Percentiles rank a stretch among this genome's conserved stretches.
phyloP scores from a whole-genome alignment of 805 yeast species.

The Pichia paraexigua region DNA sequence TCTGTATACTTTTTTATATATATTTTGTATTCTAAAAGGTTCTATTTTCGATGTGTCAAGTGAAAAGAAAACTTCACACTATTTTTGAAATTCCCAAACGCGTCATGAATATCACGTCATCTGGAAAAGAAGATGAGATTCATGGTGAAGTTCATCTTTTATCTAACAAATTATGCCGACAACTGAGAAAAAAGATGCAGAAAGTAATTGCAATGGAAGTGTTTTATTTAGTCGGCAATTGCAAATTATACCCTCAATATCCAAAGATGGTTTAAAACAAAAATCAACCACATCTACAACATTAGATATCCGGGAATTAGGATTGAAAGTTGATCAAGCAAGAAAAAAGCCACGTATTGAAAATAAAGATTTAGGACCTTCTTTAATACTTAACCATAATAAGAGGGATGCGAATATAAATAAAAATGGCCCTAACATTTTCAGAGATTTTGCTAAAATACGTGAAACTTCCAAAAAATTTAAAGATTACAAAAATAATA shows the following conservation, averaged over 20 bases:
- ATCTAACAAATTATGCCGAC: background rate
- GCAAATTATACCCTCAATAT: background rate
- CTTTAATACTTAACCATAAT: background rate
- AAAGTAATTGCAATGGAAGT: background rate
- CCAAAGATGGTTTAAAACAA: background rate
- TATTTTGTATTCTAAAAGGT: background rate
- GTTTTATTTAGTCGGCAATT: background rate
- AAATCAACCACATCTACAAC: background rate
- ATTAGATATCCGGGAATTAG: background rate
- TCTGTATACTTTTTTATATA: background rate
- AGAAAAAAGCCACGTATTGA: background rate
- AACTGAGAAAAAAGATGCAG: background rate
- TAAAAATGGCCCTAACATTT: background rate
- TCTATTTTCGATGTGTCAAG: background rate
- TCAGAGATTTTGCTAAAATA: background rate
- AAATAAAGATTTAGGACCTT: background rate
- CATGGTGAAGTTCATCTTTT: background rate
- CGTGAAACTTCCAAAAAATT: background rate
- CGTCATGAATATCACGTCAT: background rate
- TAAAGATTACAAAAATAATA: background rate
- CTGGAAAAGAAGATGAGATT: background rate
- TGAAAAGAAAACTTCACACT: background rate
- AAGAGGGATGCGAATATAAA: background rate
- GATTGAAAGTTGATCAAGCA: background rate
- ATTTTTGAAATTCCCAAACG: background rate